Percentiles rank a stretch among this genome's conserved stretches.
phyloP scores from a whole-genome alignment of 129 eudicot species.

The Erigeron canadensis region DNA sequence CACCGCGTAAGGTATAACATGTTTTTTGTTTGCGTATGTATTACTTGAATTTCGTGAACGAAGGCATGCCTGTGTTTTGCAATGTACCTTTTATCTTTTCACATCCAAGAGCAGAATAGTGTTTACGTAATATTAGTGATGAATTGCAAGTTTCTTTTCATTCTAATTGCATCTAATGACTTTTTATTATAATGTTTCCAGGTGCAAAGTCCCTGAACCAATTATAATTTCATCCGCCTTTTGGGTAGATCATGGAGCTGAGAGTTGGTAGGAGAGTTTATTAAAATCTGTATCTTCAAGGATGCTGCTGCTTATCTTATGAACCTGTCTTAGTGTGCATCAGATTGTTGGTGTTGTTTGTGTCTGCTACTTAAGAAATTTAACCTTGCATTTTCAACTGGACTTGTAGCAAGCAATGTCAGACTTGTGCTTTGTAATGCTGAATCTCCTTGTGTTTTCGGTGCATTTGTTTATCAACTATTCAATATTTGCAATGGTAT shows the following conservation, averaged over 20 bases:
- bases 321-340: neutral
- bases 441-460: too few species aligned
- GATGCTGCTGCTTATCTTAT: neutral
- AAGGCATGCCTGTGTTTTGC: neutral
- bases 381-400: neutral
- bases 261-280: neutral
- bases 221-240: conserved; percentile 1
- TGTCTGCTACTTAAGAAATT: neutral
- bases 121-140: neutral
- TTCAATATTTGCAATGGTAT: neutral
- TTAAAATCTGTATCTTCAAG: neutral
- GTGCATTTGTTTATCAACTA: neutral
- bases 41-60: neutral
- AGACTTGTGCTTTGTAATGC: neutral
- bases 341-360: conserved; percentile 14
- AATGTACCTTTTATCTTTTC: neutral
- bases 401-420: neutral
- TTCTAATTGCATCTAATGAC: neutral
- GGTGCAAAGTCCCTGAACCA: conserved; percentile 36
- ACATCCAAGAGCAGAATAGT: neutral
- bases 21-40: neutral
- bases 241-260: neutral
- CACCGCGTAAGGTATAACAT: conserved; percentile 60
- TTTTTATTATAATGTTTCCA: neutral
- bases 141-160: neutral